Evolutionary conservation across 1,284 basidiomycete genomes (phyloP).

Genomic region (Heterobasidion occidentale): DNA sequence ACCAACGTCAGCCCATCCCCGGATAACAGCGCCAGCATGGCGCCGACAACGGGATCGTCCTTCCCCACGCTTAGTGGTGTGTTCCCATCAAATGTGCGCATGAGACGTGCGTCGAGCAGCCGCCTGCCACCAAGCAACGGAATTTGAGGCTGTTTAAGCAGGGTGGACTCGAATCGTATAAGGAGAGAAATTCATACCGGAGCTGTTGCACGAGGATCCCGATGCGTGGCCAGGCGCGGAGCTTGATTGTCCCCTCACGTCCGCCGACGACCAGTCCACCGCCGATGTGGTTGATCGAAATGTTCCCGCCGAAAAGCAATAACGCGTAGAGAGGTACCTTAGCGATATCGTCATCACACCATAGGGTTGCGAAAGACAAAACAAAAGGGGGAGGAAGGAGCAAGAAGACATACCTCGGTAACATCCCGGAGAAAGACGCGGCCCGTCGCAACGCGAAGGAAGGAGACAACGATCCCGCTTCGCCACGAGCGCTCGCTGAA

Average conservation of each 20-base stretch:
- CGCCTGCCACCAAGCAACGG: conserved; percentile 30
- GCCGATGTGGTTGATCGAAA: conserved; percentile 72
- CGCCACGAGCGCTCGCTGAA: conserved; percentile 73
- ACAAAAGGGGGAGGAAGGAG: not conserved
- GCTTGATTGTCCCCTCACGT: conserved; percentile 43
- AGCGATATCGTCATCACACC: not conserved
- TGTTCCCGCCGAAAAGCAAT: conserved; percentile 77
- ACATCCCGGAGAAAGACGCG: conserved; percentile 87
- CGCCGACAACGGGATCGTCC: conserved; percentile 52
- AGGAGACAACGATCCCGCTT: conserved; percentile 76
- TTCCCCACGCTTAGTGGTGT: conserved; percentile 37
- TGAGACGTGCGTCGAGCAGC: conserved; percentile 65
- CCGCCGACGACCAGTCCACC: conserved; percentile 68
- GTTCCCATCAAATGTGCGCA: conserved; percentile 47
- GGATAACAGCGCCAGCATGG: conserved; percentile 65
- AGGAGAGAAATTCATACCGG: conserved; percentile 34
- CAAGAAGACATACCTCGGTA: conserved; percentile 57
- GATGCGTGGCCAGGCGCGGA: conserved; percentile 83
- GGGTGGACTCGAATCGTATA: not conserved
- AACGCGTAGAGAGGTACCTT: conserved; percentile 83
- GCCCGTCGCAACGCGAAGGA: conserved; percentile 76
- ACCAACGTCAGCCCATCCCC: conserved; percentile 39
- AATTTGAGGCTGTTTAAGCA: not conserved
- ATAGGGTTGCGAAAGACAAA: not conserved
- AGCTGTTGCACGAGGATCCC: conserved; percentile 87